phyloP scores from a whole-genome alignment of 2,329 filamentous ascomycete genomes.

The Scolecobasidium constrictum region DNA sequence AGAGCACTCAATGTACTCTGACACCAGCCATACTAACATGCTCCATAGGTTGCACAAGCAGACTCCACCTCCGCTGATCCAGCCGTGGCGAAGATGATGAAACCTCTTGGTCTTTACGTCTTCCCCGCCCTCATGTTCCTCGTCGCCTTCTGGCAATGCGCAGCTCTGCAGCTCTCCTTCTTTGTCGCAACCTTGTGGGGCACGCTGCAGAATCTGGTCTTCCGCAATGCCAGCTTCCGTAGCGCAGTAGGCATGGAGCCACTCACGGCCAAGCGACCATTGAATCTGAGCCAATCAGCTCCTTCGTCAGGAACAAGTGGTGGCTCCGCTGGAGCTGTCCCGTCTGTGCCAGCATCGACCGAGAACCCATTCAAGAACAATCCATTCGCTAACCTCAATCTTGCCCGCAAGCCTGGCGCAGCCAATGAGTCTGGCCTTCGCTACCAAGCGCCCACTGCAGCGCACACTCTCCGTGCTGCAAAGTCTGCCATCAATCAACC shows the following conservation, averaged over 20 bases:
- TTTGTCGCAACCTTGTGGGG: constrained; percentile 31
- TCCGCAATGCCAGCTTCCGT: constrained; percentile 27
- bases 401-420: not conserved
- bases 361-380: not conserved
- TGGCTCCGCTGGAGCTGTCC: not conserved
- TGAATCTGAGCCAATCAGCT: constrained; percentile 13
- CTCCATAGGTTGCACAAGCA: not conserved
- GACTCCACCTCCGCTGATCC: constrained; percentile 3
- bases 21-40: constrained; percentile 1
- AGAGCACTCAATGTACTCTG: not conserved
- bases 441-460: not conserved
- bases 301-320: not conserved
- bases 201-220: constrained; percentile 25
- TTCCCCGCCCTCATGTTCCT: constrained; percentile 43
- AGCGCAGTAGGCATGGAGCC: constrained; percentile 26
- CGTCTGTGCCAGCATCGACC: not conserved
- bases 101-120: constrained; percentile 31
- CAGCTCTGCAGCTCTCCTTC: constrained; percentile 54
- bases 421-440: not conserved
- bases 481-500: not conserved
- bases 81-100: constrained; percentile 38
- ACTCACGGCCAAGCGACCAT: constrained; percentile 1
- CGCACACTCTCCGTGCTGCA: not conserved
- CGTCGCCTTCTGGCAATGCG: constrained; percentile 45
- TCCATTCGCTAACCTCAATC: not conserved